phyloP scores from a whole-genome alignment of 208 protist species.

The Spongospora subterranea region DNA sequence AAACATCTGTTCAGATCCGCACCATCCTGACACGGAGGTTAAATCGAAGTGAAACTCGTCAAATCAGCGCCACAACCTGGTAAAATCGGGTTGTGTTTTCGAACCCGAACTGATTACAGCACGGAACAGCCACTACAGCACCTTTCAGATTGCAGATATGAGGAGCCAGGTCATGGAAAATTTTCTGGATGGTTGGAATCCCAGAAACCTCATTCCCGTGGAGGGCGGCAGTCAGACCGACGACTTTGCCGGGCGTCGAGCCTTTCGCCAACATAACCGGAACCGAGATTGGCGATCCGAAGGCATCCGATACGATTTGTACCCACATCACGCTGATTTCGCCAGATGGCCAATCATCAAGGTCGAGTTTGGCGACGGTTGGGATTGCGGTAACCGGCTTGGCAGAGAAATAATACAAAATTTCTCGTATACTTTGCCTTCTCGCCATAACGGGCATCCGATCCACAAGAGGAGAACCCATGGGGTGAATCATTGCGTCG shows the following conservation, averaged over 20 bases:
- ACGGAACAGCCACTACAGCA: constrained; percentile 9
- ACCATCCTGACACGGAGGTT: background rate
- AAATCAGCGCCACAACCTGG: background rate
- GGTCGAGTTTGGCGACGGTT: background rate
- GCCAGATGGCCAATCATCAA: constrained; percentile 31
- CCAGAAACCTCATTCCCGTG: constrained; percentile 51
- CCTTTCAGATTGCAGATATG: constrained; percentile 45
- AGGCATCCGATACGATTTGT: constrained; percentile 10
- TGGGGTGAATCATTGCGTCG: constrained; percentile 10
- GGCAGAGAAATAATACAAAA: constrained; percentile 45
- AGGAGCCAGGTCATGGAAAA: constrained; percentile 45
- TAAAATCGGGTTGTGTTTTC: constrained; percentile 52
- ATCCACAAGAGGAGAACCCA: constrained; percentile 2
- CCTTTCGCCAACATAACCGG: constrained; percentile 51
- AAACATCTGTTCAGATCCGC: constrained; percentile 49
- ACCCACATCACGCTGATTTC: constrained; percentile 55
- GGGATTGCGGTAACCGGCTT: constrained; percentile 15
- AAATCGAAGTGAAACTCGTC: background rate
- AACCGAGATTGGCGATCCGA: constrained; percentile 43
- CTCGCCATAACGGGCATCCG: constrained; percentile 1
- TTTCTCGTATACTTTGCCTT: constrained; percentile 26
- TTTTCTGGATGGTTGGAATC: constrained; percentile 50
- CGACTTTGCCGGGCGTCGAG: background rate
- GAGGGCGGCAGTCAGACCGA: constrained; percentile 34
- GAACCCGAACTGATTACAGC: constrained; percentile 57